Evolutionary conservation across 257 asterid species (phyloP).

Genomic region (Plantago major): DNA sequence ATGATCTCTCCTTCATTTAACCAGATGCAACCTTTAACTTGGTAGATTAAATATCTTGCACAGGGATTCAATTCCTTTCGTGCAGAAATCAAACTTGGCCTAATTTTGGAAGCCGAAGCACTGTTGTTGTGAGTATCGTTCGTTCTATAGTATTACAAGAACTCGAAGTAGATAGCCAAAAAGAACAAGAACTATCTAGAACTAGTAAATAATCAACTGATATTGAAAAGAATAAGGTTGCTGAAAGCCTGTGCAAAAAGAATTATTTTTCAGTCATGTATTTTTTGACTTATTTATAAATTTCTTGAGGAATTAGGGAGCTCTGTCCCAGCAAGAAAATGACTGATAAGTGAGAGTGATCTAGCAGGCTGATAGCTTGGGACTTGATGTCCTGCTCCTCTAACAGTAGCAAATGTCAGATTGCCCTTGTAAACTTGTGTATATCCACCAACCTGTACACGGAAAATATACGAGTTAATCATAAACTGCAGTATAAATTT

Average conservation of each 20-base stretch:
- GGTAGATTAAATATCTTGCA: no score
- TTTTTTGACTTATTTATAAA: neutral
- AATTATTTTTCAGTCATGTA: neutral
- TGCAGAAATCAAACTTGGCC: no score
- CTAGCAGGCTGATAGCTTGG: conserved; percentile 75
- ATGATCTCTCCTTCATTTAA: no score
- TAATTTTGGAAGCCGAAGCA: no score
- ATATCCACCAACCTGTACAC: conserved; percentile 70
- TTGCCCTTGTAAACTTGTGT: conserved; percentile 45
- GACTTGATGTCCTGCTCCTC: conserved; percentile 90
- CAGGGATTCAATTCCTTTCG: no score
- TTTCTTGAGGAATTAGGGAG: conserved; percentile 37
- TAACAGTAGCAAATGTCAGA: conserved; percentile 59
- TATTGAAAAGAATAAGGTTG: neutral
- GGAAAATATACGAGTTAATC: neutral
- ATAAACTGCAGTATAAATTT: no score
- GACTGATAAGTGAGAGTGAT: conserved; percentile 50
- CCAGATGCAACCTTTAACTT: no score
- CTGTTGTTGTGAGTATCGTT: no score
- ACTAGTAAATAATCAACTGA: neutral
- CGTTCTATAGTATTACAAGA: no score
- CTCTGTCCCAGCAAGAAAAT: conserved; percentile 46
- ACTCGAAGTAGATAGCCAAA: no score
- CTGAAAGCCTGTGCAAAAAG: conserved; percentile 7
- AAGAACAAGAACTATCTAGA: neutral